phyloP scores from a whole-genome alignment of 2,329 filamentous ascomycete species.

The Trichophyton benhamiae region DNA sequence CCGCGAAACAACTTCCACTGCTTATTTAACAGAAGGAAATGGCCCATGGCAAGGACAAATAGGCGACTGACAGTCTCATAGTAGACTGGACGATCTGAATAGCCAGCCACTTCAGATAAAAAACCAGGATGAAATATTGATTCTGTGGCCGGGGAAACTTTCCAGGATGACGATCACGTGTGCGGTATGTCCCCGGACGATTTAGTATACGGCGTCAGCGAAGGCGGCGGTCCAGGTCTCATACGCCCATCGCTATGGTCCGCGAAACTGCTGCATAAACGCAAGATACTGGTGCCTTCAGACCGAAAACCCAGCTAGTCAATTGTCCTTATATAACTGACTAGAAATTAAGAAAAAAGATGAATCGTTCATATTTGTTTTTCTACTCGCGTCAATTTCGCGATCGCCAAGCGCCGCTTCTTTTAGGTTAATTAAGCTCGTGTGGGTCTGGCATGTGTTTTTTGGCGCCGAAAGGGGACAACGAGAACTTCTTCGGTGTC shows the following conservation, averaged over 20 bases:
- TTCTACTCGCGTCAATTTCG: not conserved
- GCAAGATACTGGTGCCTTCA: not conserved
- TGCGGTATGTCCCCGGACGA: not conserved
- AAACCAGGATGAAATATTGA: not conserved
- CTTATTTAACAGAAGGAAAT: not conserved
- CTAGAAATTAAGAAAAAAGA: not conserved
- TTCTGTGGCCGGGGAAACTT: not conserved
- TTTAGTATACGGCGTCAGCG: not conserved
- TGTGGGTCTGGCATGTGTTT: not conserved
- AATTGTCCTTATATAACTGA: not conserved
- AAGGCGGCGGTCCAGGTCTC: not conserved
- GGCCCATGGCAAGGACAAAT: not conserved
- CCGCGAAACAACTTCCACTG: not conserved
- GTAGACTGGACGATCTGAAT: not conserved
- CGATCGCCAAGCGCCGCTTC: not conserved
- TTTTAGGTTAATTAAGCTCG: conserved; percentile 1
- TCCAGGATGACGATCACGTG: not conserved
- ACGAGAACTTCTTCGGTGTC: not conserved
- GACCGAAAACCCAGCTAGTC: not conserved
- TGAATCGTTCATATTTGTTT: not conserved
- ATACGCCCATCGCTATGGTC: not conserved
- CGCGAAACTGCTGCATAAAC: not conserved
- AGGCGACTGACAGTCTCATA: not conserved
- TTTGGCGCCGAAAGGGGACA: not conserved
- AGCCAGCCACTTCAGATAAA: not conserved